These are phyloP conservation scores for Ochromonadaceae sp. DNA, from an alignment of 352 stramenopile species.

Conservation along the genomic window DNA sequence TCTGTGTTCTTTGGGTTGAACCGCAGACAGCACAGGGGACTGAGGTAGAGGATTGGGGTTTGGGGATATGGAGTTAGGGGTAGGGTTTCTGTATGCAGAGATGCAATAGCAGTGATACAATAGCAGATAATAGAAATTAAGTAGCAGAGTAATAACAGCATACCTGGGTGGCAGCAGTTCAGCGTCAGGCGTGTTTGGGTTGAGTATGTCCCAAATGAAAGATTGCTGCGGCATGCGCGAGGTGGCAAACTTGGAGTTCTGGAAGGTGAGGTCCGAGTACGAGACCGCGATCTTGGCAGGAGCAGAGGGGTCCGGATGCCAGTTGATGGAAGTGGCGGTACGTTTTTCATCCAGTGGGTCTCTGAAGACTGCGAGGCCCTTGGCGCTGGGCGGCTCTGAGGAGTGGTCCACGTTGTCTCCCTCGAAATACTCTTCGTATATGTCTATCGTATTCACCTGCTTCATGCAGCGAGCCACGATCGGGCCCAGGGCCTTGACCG, in stretches of 20 bases:
- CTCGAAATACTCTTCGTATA: constrained; percentile 66
- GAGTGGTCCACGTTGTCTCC: constrained; percentile 65
- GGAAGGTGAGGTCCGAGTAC: constrained; percentile 85
- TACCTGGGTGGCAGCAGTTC: constrained; percentile 76
- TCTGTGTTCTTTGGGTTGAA: constrained; percentile 93
- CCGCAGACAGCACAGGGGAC: constrained; percentile 54
- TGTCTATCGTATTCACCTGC: constrained; percentile 95
- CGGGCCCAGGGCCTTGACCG: constrained; percentile 73
- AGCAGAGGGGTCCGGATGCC: constrained; percentile 82
- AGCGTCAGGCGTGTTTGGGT: constrained; percentile 86
- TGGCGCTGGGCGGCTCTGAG: constrained; percentile 82
- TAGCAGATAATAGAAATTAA: too few species aligned
- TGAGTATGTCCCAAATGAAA: constrained; percentile 93
- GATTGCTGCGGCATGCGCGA: constrained; percentile 44
- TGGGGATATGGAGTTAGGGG: too few species aligned
- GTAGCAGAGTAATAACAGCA: too few species aligned
- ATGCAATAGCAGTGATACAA: too few species aligned
- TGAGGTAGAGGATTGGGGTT: too few species aligned
- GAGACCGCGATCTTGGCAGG: constrained; percentile 80
- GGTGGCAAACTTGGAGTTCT: constrained; percentile 74
- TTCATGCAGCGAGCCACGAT: constrained; percentile 79
- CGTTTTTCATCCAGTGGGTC: constrained; percentile 77
- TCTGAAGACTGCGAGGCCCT: constrained; percentile 88
- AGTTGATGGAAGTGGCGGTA: constrained; percentile 87
- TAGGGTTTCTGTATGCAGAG: too few species aligned